A percentile compares a stretch with the other conserved stretches of the same genome.
phyloP scores from a whole-genome alignment of 768 basidiomycete genomes.

The Leccinum longicurvipes region DNA sequence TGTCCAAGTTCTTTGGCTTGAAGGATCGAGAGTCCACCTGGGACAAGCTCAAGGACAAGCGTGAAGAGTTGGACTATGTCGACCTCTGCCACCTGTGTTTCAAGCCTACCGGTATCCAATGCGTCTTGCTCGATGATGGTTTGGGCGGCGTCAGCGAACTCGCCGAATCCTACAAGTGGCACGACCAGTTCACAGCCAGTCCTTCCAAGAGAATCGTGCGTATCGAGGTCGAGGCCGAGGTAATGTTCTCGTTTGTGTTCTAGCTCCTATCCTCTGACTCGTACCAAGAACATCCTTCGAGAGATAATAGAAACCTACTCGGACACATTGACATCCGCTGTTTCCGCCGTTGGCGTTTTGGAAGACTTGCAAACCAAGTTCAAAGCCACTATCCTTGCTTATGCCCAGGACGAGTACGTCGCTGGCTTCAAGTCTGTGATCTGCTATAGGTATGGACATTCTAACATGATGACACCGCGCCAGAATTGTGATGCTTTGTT shows the following conservation, averaged over 20 bases:
- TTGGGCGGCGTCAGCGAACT: constrained; percentile 46
- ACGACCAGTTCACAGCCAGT: constrained; percentile 54
- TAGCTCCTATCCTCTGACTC: constrained; percentile 2
- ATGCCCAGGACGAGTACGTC: constrained; percentile 46
- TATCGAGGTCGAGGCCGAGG: constrained; percentile 72
- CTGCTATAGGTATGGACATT: constrained; percentile 48
- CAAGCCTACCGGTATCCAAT: constrained; percentile 55
- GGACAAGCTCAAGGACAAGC: constrained; percentile 53
- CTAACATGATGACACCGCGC: not conserved
- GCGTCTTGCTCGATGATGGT: constrained; percentile 73
- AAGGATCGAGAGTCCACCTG: constrained; percentile 39
- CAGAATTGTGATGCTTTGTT: not conserved
- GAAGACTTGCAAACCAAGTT: constrained; percentile 36
- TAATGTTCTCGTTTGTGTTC: constrained; percentile 21
- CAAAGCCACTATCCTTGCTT: constrained; percentile 31
- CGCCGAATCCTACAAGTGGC: constrained; percentile 56
- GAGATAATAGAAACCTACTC: constrained; percentile 18
- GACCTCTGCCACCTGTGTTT: constrained; percentile 58
- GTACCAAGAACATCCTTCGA: constrained; percentile 12
- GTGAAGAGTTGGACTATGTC: constrained; percentile 46
- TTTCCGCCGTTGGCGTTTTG: constrained; percentile 9
- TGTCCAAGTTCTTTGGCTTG: constrained; percentile 50
- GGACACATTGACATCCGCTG: constrained; percentile 11
- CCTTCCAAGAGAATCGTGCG: constrained; percentile 61
- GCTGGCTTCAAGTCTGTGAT: constrained; percentile 73